Evolutionary conservation across 2,329 filamentous ascomycete genomes (phyloP).

Genomic region (Myrmaecium sp.): DNA sequence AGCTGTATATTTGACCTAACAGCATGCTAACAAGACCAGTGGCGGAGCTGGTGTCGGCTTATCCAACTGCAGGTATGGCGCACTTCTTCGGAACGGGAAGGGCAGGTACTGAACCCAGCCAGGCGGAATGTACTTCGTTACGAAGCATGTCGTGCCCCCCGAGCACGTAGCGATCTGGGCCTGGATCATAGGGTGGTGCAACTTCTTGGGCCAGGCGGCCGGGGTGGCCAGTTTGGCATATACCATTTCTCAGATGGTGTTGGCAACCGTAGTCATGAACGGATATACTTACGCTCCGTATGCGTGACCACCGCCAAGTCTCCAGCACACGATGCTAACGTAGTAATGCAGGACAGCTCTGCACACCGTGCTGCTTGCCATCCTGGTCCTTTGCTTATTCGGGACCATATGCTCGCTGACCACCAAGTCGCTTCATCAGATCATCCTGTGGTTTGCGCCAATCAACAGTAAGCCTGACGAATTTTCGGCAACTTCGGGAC

Average conservation of each 20-base stretch:
- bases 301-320: slow-evolving; percentile 10
- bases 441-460: slow-evolving; percentile 48
- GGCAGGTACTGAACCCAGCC: background rate
- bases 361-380: slow-evolving; percentile 41
- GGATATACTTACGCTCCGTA: slow-evolving; percentile 44
- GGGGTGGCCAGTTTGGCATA: slow-evolving; percentile 47
- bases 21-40: slow-evolving; percentile 22
- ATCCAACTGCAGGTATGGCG: slow-evolving; percentile 40
- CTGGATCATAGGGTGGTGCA: slow-evolving; percentile 53
- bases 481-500: background rate
- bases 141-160: slow-evolving; percentile 45
- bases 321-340: slow-evolving; percentile 2
- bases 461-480: slow-evolving; percentile 35
- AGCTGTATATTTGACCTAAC: background rate
- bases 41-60: slow-evolving; percentile 48
- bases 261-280: slow-evolving; percentile 45
- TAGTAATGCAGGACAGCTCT: slow-evolving; percentile 32
- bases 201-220: slow-evolving; percentile 46
- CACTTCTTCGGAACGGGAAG: too few species aligned
- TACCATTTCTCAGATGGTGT: slow-evolving; percentile 46
- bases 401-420: slow-evolving; percentile 46
- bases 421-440: slow-evolving; percentile 40
- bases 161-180: slow-evolving; percentile 45
- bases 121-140: slow-evolving; percentile 49
- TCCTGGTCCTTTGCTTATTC: slow-evolving; percentile 36